Conservation (phyloP, 1,139 yeast species). For the Debaryomycetaceae sp. region DNA sequence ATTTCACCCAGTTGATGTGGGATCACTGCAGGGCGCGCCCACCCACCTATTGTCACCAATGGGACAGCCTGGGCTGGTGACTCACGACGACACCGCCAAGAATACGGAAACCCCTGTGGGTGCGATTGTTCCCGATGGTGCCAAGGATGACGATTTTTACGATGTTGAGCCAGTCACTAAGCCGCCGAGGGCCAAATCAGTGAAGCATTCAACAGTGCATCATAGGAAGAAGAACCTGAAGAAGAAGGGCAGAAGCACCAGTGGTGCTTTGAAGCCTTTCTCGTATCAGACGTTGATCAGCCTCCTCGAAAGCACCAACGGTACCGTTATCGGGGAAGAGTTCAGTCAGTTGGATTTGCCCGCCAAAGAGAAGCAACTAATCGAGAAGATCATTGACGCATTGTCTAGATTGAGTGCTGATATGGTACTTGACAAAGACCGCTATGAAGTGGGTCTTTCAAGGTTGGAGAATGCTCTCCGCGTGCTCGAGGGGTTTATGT, state of each 20-base stretch:
- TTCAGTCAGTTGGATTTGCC: slow-evolving; percentile 74
- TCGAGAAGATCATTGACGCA: slow-evolving; percentile 83
- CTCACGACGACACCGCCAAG: too few species aligned
- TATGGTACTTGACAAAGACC: slow-evolving; percentile 77
- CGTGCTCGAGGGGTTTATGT: slow-evolving; percentile 74
- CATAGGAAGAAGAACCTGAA: slow-evolving; percentile 9
- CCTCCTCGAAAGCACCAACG: slow-evolving; percentile 59
- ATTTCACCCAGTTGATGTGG: too few species aligned
- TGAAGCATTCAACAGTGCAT: slow-evolving; percentile 26
- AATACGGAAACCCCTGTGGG: too few species aligned
- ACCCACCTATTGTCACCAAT: too few species aligned
- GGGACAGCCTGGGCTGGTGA: too few species aligned
- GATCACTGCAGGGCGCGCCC: too few species aligned
- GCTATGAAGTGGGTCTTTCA: slow-evolving; percentile 76
- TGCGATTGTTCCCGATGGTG: slow-evolving; percentile 4
- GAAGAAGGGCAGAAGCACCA: slow-evolving; percentile 7
- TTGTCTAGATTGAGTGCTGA: slow-evolving; percentile 82
- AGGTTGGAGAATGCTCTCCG: slow-evolving; percentile 76
- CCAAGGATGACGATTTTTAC: slow-evolving; percentile 34
- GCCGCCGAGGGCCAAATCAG: slow-evolving; percentile 33
- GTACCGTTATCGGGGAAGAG: slow-evolving; percentile 62
- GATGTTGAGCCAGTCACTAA: slow-evolving; percentile 36
- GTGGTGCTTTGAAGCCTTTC: slow-evolving; percentile 41
- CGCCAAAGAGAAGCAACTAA: slow-evolving; percentile 66
- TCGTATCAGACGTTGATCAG: slow-evolving; percentile 56